A percentile compares a stretch with the other conserved stretches of the same genome.
Evolutionary conservation across 306 rosid species (phyloP).

Genomic region (Medicago truncatula): DNA sequence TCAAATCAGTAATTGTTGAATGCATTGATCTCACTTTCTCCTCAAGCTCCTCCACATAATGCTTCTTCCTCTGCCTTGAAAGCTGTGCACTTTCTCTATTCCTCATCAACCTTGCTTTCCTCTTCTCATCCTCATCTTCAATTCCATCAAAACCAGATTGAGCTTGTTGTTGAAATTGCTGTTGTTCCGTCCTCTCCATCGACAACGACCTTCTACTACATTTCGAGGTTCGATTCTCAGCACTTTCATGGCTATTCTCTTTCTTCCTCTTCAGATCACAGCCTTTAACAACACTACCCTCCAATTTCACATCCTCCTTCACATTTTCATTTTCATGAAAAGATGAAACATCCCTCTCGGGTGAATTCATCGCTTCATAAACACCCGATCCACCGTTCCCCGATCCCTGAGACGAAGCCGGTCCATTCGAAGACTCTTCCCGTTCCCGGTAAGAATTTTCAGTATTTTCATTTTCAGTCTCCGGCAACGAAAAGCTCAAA

Average conservation of each 20-base stretch:
- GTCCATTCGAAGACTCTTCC: conserved; percentile 58
- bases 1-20: conserved; percentile 83
- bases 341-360: conserved; percentile 57
- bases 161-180: conserved; percentile 1
- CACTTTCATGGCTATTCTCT: conserved; percentile 52
- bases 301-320: conserved; percentile 61
- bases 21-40: conserved; percentile 86
- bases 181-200: conserved; percentile 38
- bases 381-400: conserved; percentile 62
- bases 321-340: conserved; percentile 42
- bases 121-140: conserved; percentile 67
- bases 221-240: conserved; percentile 65
- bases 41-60: conserved; percentile 94
- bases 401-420: conserved; percentile 77
- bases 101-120: conserved; percentile 83
- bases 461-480: conserved; percentile 41
- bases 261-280: conserved; percentile 81
- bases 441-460: conserved; percentile 50
- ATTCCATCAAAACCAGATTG: conserved; percentile 31
- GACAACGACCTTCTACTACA: conserved; percentile 59
- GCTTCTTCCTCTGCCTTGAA: conserved; percentile 97
- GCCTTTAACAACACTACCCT: conserved; percentile 48
- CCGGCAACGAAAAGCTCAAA: conserved; percentile 41
- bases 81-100: conserved; percentile 98
- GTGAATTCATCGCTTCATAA: conserved; percentile 52